phyloP scores from a whole-genome alignment of 1,139 yeast species.

The Nematodospora anomalae region DNA sequence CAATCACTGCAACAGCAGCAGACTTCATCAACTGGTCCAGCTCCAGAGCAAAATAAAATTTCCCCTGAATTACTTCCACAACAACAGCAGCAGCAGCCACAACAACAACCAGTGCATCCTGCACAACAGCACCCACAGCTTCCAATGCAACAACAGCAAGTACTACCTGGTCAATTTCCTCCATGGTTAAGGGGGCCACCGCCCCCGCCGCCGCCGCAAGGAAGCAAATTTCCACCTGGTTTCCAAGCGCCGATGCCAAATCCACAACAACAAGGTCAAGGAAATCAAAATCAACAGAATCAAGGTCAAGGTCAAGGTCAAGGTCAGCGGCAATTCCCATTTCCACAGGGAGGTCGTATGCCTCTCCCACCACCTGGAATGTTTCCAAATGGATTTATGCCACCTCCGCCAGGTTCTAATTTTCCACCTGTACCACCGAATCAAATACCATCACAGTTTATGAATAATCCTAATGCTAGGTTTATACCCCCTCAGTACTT shows the following conservation, averaged over 20 bases:
- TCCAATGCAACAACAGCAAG: conserved; percentile 14
- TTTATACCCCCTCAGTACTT: conserved; percentile 24
- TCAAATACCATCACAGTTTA: conserved; percentile 25
- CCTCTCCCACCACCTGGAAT: conserved; percentile 18
- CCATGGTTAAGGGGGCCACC: conserved; percentile 14
- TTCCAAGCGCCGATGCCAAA: conserved; percentile 13
- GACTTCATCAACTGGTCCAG: conserved; percentile 5
- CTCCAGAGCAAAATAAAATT: conserved; percentile 11
- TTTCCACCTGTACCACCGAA: conserved; percentile 21
- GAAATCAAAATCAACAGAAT: conserved; percentile 8
- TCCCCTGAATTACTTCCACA: conserved; percentile 14
- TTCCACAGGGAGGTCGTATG: conserved; percentile 9
- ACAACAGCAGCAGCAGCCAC: conserved; percentile 5
- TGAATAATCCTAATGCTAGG: conserved; percentile 16
- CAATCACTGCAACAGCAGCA: conserved; percentile 6
- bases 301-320: conserved; percentile 22
- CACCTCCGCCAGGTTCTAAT: conserved; percentile 18
- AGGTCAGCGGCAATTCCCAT: conserved; percentile 12
- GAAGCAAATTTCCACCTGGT: conserved; percentile 10
- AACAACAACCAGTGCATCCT: conserved; percentile 13
- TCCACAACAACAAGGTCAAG: conserved; percentile 18
- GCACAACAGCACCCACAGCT: conserved; percentile 15
- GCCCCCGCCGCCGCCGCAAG: conserved; percentile 15
- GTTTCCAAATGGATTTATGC: conserved; percentile 18
- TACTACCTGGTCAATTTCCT: conserved; percentile 16